Evolutionary conservation across 2,329 filamentous ascomycete genomes (phyloP).

Genomic region (Neonectria faginata): DNA sequence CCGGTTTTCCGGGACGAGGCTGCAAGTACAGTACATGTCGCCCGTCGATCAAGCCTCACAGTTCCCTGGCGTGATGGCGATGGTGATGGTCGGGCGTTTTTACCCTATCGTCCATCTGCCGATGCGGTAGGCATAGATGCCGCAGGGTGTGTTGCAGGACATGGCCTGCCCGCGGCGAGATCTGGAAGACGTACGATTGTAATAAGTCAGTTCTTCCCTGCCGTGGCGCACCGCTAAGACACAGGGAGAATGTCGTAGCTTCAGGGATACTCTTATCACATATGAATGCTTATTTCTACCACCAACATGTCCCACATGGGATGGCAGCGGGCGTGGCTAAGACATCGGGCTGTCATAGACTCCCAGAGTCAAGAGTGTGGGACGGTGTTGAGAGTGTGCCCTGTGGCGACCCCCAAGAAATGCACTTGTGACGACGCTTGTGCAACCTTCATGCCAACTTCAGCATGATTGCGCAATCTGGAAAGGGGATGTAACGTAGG

Average conservation of each 20-base stretch:
- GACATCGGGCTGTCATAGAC: slow-evolving; percentile 8
- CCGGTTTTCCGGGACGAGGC: slow-evolving; percentile 20
- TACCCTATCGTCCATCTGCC: slow-evolving; percentile 15
- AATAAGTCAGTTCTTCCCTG: slow-evolving; percentile 20
- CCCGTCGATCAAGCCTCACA: slow-evolving; percentile 19
- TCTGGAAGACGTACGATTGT: slow-evolving; percentile 16
- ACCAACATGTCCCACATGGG: neutral
- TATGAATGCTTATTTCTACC: slow-evolving; percentile 5
- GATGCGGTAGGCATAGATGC: slow-evolving; percentile 1
- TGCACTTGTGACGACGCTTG: neutral
- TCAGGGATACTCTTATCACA: slow-evolving; percentile 13
- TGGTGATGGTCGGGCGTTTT: neutral
- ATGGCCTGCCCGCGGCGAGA: slow-evolving; percentile 7
- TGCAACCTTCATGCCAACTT: neutral
- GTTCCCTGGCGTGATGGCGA: slow-evolving; percentile 5
- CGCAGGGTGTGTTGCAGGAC: slow-evolving; percentile 13
- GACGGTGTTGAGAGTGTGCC: neutral
- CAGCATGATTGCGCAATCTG: slow-evolving; percentile 3
- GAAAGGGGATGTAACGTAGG: neutral
- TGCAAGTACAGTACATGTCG: slow-evolving; percentile 14
- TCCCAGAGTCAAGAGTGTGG: neutral
- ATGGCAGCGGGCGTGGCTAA: slow-evolving; percentile 26
- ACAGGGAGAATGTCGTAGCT: neutral
- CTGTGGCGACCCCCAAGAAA: neutral
- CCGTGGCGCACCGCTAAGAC: neutral